phyloP scores from a whole-genome alignment of 176 grass and related monocot genomes.

The Areca catechu region DNA sequence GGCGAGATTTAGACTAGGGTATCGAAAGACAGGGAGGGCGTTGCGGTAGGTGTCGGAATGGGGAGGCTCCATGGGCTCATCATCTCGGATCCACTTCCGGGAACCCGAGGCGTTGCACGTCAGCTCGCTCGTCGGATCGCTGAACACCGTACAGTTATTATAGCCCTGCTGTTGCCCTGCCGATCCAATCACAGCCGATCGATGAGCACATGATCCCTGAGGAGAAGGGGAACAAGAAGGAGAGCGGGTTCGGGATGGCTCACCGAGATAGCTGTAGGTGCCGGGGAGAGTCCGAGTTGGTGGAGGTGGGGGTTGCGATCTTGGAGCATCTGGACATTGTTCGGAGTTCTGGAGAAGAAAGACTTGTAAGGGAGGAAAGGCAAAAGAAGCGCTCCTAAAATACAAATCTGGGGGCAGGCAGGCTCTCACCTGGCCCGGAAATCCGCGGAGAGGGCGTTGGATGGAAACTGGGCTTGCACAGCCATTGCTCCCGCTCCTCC shows the following conservation, averaged over 20 bases:
- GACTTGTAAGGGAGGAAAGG: no score
- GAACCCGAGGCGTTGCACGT: constrained; percentile 27
- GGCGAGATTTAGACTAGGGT: neutral
- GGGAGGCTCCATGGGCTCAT: neutral
- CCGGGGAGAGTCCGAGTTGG: no score
- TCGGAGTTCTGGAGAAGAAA: no score
- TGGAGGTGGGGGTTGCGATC: no score
- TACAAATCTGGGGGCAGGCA: no score
- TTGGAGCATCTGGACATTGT: no score
- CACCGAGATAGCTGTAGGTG: no score
- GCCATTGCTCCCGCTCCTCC: constrained; percentile 29
- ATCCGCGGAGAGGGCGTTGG: constrained; percentile 7
- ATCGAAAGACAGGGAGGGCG: neutral
- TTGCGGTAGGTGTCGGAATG: neutral
- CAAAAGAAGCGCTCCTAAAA: neutral
- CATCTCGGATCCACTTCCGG: constrained; percentile 36
- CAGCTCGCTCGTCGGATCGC: constrained; percentile 43
- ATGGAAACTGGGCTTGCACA: constrained; percentile 38
- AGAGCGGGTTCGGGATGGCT: no score
- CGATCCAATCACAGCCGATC: neutral
- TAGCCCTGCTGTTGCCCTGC: neutral
- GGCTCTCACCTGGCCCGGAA: neutral
- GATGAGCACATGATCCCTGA: no score
- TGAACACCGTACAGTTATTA: constrained; percentile 4
- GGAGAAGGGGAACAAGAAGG: no score